phyloP scores from a whole-genome alignment of 2,329 filamentous ascomycete species.

The Fusarium piperis region DNA sequence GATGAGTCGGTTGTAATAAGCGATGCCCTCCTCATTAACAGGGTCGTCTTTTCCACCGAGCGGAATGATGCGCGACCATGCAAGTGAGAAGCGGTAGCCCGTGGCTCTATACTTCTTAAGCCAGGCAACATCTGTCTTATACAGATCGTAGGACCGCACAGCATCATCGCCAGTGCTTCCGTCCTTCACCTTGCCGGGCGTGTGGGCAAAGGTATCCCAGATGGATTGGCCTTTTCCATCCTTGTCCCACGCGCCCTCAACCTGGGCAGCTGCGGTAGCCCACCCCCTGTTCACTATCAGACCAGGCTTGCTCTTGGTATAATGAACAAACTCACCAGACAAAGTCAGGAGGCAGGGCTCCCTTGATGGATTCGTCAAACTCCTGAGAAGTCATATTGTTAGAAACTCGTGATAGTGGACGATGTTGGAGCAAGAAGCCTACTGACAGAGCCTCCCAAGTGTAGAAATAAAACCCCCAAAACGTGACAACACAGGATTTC shows the following conservation, averaged over 20 bases:
- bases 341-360: constrained; percentile 17
- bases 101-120: constrained; percentile 67
- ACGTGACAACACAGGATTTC: not conserved
- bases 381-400: constrained; percentile 5
- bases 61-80: constrained; percentile 73
- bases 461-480: not conserved
- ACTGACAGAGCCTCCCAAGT: not conserved
- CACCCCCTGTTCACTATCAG: constrained; percentile 41
- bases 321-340: constrained; percentile 26
- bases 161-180: constrained; percentile 52
- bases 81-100: constrained; percentile 71
- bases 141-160: constrained; percentile 52
- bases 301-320: not conserved
- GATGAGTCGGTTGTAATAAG: constrained; percentile 68
- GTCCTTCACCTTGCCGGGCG: constrained; percentile 51
- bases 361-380: constrained; percentile 20
- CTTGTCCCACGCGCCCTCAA: constrained; percentile 54
- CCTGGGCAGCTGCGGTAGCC: constrained; percentile 52
- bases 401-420: not conserved
- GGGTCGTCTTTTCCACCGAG: constrained; percentile 70
- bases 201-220: constrained; percentile 54
- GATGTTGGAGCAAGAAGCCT: not conserved
- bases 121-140: constrained; percentile 61
- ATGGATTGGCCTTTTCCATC: constrained; percentile 54
- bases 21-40: constrained; percentile 67